Evolutionary conservation across 352 stramenopile genomes (phyloP), one percentile per base, ranked within the genome.

Genomic region (Bremia lactucae): DNA sequence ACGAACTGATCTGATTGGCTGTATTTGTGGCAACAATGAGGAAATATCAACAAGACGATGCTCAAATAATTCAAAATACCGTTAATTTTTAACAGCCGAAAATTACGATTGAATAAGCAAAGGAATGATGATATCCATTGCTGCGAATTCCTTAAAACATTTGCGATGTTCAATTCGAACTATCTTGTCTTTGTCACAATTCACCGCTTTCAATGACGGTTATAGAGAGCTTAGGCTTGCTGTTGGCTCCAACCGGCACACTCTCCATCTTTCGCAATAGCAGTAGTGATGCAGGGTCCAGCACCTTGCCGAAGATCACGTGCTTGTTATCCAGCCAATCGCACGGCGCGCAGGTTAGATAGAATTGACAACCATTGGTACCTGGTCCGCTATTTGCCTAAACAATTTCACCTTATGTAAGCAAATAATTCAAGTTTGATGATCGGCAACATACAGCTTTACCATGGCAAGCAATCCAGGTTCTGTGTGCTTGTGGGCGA

Each of bases 261-360:
- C 82, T 95, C 63, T 96, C 86, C 59, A 95, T 93, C 68, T 95
- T 95, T 52, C 83, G 76, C 46, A 95, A 61, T 33, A 92, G 59
- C 24, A 94, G 64, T 55, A 96, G 73, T 24, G 81, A 94, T 26
- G 72, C 59, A 3, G 73, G 57, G 47, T 96, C 85, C 49, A 96
- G 62, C 42, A 96, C 68, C 47, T 95, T 95, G 15, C 94, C 94
- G 72, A 98, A 98, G 9, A 98, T 93, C n/a, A 95, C 75, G 65
- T 98, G 94, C 72, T 97, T 97, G 44, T 82, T 83, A 72, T 98
- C 93, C 29, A 98, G 68, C 90, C 89, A 97, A 51, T 96, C 87
- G 46, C 85, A 92, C 34, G 91, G 84, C 26, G 81, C 86, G 49
- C 80, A 96, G 20, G 89, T 97, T 48, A 97, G 77, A 65, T 97